These are phyloP conservation scores for Yarrowia alimentaria DNA, from an alignment of 805 yeast species.

Conservation along the genomic window DNA sequence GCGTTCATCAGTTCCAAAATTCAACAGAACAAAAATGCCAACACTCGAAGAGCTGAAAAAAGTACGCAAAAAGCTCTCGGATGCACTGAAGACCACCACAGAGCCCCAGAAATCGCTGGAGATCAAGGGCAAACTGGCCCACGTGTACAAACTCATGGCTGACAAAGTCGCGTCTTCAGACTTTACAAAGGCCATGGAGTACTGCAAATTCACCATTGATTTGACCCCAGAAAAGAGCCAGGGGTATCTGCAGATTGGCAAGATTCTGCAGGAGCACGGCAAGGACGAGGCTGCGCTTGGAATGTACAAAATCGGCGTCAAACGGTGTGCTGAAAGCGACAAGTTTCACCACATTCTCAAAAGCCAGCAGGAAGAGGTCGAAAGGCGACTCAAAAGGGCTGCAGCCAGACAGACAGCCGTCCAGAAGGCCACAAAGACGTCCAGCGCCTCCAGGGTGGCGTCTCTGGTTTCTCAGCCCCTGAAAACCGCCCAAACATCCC, in stretches of 20 bases:
- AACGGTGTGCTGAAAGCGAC: not conserved
- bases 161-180: constrained; percentile 1
- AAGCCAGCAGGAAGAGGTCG: not conserved
- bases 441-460: not conserved
- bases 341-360: not conserved
- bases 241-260: constrained; percentile 19
- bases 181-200: constrained; percentile 17
- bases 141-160: constrained; percentile 15
- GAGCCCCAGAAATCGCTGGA: not conserved
- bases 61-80: constrained; percentile 8
- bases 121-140: constrained; percentile 12
- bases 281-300: constrained; percentile 18
- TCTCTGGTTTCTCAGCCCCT: no score
- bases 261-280: constrained; percentile 15
- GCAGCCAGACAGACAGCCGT: not conserved
- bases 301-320: constrained; percentile 19
- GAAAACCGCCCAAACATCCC: no score
- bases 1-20: not conserved
- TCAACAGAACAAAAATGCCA: constrained; percentile 1
- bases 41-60: constrained; percentile 15
- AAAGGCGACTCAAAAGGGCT: not conserved
- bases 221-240: not conserved
- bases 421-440: not conserved
- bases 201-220: constrained; percentile 13
- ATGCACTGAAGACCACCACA: constrained; percentile 3